Conservation (phyloP, 768 basidiomycete species). For the Tylopilus sp. region DNA sequence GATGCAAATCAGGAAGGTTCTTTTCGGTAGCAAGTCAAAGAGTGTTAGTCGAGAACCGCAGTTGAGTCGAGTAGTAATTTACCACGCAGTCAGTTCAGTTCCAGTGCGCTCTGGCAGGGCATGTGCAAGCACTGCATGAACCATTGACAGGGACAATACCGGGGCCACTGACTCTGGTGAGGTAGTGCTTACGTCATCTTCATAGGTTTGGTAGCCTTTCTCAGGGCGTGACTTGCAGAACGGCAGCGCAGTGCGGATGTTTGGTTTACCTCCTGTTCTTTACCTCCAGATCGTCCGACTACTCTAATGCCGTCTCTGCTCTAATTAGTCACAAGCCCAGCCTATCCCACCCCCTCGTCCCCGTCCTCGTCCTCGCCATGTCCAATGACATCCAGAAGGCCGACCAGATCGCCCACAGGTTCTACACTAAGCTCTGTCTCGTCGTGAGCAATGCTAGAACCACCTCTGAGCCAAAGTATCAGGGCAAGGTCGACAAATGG, state of each 20-base stretch:
- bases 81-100: neutral
- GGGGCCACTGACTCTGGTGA: constrained; percentile 11
- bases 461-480: constrained; percentile 44
- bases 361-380: constrained; percentile 35
- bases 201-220: constrained; percentile 13
- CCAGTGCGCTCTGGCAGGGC: too few relatives aligned
- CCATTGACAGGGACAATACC: constrained; percentile 7
- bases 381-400: constrained; percentile 61
- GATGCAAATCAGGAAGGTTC: neutral
- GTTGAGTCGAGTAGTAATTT: neutral
- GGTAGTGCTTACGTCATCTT: constrained; percentile 24
- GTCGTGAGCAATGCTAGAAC: constrained; percentile 70
- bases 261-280: constrained; percentile 19
- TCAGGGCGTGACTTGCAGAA: constrained; percentile 13
- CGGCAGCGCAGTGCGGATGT: constrained; percentile 19
- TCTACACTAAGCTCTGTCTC: constrained; percentile 79
- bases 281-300: constrained; percentile 11
- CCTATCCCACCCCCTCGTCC: neutral
- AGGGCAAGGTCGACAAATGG: constrained; percentile 75
- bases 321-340: constrained; percentile 17
- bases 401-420: constrained; percentile 82
- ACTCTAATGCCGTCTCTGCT: constrained; percentile 29
- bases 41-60: neutral
- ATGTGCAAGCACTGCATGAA: too few relatives aligned
- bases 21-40: neutral